Evolutionary conservation across 345 rosid species (phyloP), one percentile per base, ranked within the genome.

Genomic region (Moricandia arvensis): DNA sequence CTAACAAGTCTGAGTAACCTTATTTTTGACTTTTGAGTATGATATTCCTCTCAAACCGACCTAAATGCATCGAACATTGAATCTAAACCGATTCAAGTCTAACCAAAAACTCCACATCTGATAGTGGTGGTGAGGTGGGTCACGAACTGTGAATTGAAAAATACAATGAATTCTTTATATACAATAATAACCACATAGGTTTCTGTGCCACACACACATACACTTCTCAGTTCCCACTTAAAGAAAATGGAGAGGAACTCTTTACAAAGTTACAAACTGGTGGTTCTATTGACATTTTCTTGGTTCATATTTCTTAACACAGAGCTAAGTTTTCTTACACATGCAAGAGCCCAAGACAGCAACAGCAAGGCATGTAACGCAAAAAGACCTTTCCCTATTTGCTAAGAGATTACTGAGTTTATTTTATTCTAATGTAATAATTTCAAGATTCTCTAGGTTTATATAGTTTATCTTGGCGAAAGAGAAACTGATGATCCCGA

Each of bases 391-490:
- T 54, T 69, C 6, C 31, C 10, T 17, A 9, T 34, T 33, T 7
- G 30, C 33, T 37, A n/a, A 24, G 7, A 37, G 16, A 15, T 29
- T 43, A 29, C 37, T 16, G 30, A 21, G 8, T 63, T 30, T 3
- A 9, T 17, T 35, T 51, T 4, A 13, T 18, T 1, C n/a, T 49
- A 5, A 5, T 41, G n/a, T 57, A 5, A 3, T 53, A 4, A 8
- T 41, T 26, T 11, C 21, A 12, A 0, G 27, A 64, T 66, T 59
- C 37, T 1, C 24, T 53, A 82, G 85, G 79, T 79, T 45, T 69
- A 79, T 59, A 69, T 82, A 35, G 87, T 87, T 55, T 87, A 87
- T 38, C 80, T 85, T 82, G 88, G 87, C 17, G 82, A 72, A 66
- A 82, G 77, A 64, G 63, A 59, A 69, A 62, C 77, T 66, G 80